Evolutionary conservation across 768 basidiomycete genomes (phyloP), one percentile per base, ranked within the genome.

Genomic region (Dacryopinax spathularia): DNA sequence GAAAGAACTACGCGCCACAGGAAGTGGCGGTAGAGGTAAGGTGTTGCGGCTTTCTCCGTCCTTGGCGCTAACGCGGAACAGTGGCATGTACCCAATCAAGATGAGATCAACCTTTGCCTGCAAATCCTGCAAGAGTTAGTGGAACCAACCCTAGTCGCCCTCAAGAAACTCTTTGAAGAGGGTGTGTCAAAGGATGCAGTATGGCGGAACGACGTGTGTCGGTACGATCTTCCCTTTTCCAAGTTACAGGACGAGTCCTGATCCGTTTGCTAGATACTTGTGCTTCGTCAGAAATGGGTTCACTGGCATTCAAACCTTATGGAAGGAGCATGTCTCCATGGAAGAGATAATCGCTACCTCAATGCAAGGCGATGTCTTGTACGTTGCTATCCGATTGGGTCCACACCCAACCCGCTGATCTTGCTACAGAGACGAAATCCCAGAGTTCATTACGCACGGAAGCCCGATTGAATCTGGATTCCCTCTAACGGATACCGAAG

Each of bases 161-260:
- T 94, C 44, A 83, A 89, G 64, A 66, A 64, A 2, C 73, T 92
- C 9, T 75, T 91, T 6, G 75, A 16, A 20, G 39, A 63, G 82
- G 81, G 75, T 48, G 69, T 77, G 41, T 68, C 75, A 29, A 79
- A 84, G 22, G 81, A 87, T 72, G 79, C 80, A 16, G 66, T 79
- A 16, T 93, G 90, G 90, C 80, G 86, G 13, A 91, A 90, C 72
- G 88, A 92, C 66, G 90, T 92, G 70, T 92, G 90, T 75, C 81
- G 89, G 81, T 85, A 34, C 25, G 25, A 29, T 62, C 41, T 34
- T 15, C 31, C 59, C 61, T 65, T 22, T 56, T 44, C 25, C 61
- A 60, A 31, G 60, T 20, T n/a, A n/a, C n/a, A n/a, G n/a, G n/a
- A n/a, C n/a, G n/a, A n/a, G n/a, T n/a, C n/a, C 33, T 44, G 34